phyloP scores from a whole-genome alignment of 805 yeast genomes.

The Brettanomyces bruxellensis region DNA sequence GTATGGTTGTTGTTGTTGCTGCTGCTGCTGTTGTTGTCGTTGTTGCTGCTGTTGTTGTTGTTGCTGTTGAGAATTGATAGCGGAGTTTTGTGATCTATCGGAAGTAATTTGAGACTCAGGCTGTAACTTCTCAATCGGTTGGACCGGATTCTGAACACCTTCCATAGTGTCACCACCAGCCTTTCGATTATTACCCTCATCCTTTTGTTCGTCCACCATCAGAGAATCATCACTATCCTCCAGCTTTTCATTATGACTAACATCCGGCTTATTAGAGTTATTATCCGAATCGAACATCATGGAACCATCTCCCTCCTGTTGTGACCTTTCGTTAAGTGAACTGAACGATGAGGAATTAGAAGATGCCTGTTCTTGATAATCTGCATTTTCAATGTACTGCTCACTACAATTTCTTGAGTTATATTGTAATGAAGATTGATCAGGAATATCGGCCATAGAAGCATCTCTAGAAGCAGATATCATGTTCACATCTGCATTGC shows the following conservation, averaged over 20 bases:
- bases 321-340: not conserved
- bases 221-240: slow-evolving; percentile 17
- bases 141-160: no score
- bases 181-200: no score
- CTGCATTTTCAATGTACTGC: slow-evolving; percentile 10
- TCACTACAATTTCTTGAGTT: slow-evolving; percentile 4
- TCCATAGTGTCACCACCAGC: no score
- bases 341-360: not conserved
- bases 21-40: slow-evolving; percentile 6
- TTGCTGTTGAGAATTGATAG: slow-evolving; percentile 1
- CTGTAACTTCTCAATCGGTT: no score
- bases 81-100: no score
- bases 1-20: slow-evolving; percentile 2
- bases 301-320: slow-evolving; percentile 46
- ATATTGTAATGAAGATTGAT: slow-evolving; percentile 6
- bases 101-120: no score
- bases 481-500: not conserved
- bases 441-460: slow-evolving; percentile 26
- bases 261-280: slow-evolving; percentile 32
- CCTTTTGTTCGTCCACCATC: no score
- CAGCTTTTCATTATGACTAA: slow-evolving; percentile 7
- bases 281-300: slow-evolving; percentile 61
- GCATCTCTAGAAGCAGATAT: slow-evolving; percentile 20
- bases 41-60: slow-evolving; percentile 2
- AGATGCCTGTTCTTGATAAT: not conserved